Evolutionary conservation across 73 alveolate species (phyloP).

Genomic region (Paramecium sonneborni): DNA sequence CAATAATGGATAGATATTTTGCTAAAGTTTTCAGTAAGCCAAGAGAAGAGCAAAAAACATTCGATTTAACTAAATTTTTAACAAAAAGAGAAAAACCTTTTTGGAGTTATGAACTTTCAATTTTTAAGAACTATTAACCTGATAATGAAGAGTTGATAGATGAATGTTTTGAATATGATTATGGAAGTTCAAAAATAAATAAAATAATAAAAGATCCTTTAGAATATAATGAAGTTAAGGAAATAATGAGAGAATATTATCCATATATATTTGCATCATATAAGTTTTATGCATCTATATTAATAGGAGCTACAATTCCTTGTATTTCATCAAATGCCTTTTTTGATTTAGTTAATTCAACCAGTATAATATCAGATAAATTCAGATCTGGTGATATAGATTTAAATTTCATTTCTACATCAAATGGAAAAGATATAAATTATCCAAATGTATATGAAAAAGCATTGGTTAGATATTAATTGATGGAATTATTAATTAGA

Average conservation of each 20-base stretch:
- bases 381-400: conserved; percentile 66
- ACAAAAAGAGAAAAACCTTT: neutral
- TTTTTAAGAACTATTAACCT: conserved; percentile 75
- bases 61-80: conserved; percentile 39
- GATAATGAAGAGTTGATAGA: conserved; percentile 75
- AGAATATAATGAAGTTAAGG: conserved; percentile 53
- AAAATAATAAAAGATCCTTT: conserved; percentile 53
- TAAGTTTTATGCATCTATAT: conserved; percentile 17
- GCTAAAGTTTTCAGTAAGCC: conserved; percentile 44
- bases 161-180: conserved; percentile 87
- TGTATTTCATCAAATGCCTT: conserved; percentile 58
- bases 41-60: conserved; percentile 57
- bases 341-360: neutral
- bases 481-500: conserved; percentile 68
- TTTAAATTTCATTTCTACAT: conserved; percentile 63
- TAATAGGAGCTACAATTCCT: conserved; percentile 27
- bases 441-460: conserved; percentile 58
- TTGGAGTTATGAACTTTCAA: conserved; percentile 70
- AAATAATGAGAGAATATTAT: conserved; percentile 47
- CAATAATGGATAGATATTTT: conserved; percentile 36
- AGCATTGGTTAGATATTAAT: conserved; percentile 68
- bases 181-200: conserved; percentile 71
- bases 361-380: neutral
- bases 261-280: conserved; percentile 13
- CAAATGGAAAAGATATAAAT: conserved; percentile 9